phyloP scores from a whole-genome alignment of 495 filamentous ascomycete species.

The Amphirosellinia nigrospora region DNA sequence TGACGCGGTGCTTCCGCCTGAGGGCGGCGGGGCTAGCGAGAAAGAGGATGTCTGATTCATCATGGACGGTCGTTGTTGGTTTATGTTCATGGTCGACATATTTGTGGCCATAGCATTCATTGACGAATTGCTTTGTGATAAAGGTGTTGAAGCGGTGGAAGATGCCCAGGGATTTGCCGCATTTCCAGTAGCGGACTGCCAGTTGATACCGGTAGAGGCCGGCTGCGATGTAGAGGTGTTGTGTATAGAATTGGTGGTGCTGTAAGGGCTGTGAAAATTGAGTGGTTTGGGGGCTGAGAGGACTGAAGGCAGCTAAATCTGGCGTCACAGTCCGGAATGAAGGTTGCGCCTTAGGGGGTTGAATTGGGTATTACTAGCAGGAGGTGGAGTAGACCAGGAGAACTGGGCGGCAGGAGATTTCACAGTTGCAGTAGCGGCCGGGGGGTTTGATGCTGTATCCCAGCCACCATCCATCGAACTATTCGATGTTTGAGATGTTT shows the following conservation, averaged over 20 bases:
- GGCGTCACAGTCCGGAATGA: conserved; percentile 63
- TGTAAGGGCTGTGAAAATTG: conserved; percentile 62
- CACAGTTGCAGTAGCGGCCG: conserved; percentile 33
- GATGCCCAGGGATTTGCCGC: conserved; percentile 46
- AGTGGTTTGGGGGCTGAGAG: conserved; percentile 57
- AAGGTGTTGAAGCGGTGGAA: conserved; percentile 31
- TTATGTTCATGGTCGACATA: conserved; percentile 44
- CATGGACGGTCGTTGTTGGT: conserved; percentile 38
- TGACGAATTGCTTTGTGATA: conserved; percentile 28
- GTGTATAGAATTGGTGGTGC: conserved; percentile 16
- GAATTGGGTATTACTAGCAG: conserved; percentile 40
- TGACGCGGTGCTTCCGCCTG: conserved; percentile 28
- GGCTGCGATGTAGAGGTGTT: conserved; percentile 21
- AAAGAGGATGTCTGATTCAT: conserved; percentile 48
- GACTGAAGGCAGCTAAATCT: conserved; percentile 54
- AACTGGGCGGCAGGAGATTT: conserved; percentile 53
- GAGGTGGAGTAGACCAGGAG: conserved; percentile 64
- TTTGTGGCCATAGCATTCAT: conserved; percentile 31
- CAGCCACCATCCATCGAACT: conserved; percentile 52
- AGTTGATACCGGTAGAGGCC: conserved; percentile 38
- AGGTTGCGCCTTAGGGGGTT: conserved; percentile 48
- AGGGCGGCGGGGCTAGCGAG: conserved; percentile 56
- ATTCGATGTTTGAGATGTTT: conserved; percentile 27
- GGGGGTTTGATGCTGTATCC: conserved; percentile 44
- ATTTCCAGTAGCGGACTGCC: conserved; percentile 38